Evolutionary conservation across 129 eudicot genomes (phyloP), one percentile per base, ranked within the genome.

Genomic region (Heracleum sosnowskyi): DNA sequence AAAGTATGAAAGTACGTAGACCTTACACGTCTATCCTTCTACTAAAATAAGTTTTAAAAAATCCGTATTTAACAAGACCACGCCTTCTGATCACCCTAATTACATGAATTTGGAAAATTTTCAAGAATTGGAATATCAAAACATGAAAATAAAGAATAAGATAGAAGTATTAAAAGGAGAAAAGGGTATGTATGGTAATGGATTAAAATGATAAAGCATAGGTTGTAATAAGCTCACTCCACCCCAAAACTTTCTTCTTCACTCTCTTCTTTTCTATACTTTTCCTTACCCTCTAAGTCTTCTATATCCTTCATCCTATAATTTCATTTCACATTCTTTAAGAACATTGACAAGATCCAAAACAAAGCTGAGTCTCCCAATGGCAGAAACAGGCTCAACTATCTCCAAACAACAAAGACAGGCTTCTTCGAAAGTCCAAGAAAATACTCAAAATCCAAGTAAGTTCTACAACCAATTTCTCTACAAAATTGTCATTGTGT

Each of bases 401-500:
- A 41, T 75, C 34, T 7, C 79, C 45, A 82, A 74, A 77, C 82
- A 69, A 39, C 84, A 86, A 79, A 86, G 76, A 62, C 31, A 74
- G 34, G 49, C 16, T 39, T 36, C 83, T 84, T 16, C 84, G 70
- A 74, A 74, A 35, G 72, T 72, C 66, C 74, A 87, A 80, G 42
- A 64, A 68, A 76, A 77, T 80, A 68, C 73, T 64, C 80, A 82
- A 82, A 87, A 90, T 73, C 84, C 93, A 83, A 85, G 87, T 77
- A 90, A 91, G 85, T 87, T 86, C 64, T 88, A 79, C 78, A 79
- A 83, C 64, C 90, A 88, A 44, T 91, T 91, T 75, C 82, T 94
- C 47, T 85, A 83, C 86, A 95, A 88, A 83, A 93, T 92, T 42
- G 42, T 88, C 34, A 70, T 92, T 41, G 80, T 89, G 9, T 80